Evolutionary conservation across 768 basidiomycete genomes (phyloP).

Genomic region (Panaeolus papilionaceus): DNA sequence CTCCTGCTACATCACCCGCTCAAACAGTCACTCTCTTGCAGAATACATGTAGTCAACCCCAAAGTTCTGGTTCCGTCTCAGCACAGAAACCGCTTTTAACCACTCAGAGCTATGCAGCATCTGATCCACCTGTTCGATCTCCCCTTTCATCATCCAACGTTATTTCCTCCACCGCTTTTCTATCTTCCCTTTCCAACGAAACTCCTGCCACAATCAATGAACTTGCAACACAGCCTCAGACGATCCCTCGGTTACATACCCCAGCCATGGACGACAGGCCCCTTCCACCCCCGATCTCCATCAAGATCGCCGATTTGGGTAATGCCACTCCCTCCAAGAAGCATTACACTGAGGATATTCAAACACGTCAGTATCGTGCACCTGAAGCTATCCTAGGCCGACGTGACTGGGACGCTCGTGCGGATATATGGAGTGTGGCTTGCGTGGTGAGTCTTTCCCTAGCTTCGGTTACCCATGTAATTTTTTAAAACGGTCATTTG

Average conservation of each 20-base stretch:
- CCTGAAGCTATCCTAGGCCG: constrained; percentile 94
- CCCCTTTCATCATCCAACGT: constrained; percentile 38
- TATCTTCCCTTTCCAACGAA: constrained; percentile 16
- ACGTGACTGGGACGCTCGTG: constrained; percentile 84
- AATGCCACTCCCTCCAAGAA: constrained; percentile 92
- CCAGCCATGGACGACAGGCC: constrained; percentile 23
- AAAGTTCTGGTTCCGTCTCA: background rate
- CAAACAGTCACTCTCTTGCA: background rate
- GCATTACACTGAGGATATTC: constrained; percentile 95
- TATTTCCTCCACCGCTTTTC: background rate
- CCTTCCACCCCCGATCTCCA: constrained; percentile 59
- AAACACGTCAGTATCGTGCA: constrained; percentile 94
- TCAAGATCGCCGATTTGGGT: constrained; percentile 95
- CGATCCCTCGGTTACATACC: constrained; percentile 33
- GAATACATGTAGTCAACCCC: background rate
- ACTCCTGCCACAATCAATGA: constrained; percentile 15
- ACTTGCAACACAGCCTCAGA: constrained; percentile 23
- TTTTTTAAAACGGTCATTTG: constrained; percentile 12
- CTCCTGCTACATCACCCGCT: constrained; percentile 17
- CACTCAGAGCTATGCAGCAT: constrained; percentile 18
- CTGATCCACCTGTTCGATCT: constrained; percentile 44
- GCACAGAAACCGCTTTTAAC: background rate
- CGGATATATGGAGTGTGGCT: constrained; percentile 91
- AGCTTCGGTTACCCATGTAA: constrained; percentile 4
- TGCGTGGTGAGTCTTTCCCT: constrained; percentile 67